Evolutionary conservation across 495 filamentous ascomycete genomes (phyloP), one percentile per base, ranked within the genome.

Genomic region (Stereocaulon alpinum): DNA sequence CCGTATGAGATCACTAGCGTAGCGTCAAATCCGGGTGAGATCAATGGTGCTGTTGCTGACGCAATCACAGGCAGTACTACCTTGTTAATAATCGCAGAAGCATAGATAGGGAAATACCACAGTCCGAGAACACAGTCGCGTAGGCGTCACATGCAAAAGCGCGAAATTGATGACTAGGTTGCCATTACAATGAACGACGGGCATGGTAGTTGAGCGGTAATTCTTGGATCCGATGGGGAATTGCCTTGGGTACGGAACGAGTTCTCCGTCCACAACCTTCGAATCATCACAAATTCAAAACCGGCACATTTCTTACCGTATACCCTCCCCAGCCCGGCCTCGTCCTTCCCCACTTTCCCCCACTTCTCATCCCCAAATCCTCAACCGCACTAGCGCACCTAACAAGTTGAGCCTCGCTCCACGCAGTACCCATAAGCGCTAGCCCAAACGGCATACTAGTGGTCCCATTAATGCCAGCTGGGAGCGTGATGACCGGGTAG

Each of bases 381-480:
- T 89, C 86, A 67, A 88, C 85, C 15, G 86, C 86, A 67, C 79
- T 82, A 9, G 76, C 85, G 62, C 77, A 86, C 71, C 76, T 81
- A 52, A 88, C 72, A 57, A 89, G 69, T 47, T 71, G 74, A 2
- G 71, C 71, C 67, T 90, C 86, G 4, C 74, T 76, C 68, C 76
- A 88, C 1, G 86, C 86, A 3, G 83, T 85, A 37, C 73, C 70
- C 77, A 88, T 80, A 42, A 90, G 71, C 3, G 77, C 82, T 24
- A 90, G 67, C 0, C 86, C 86, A 65, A 83, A 87, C 1, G 84
- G 84, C 80, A 90, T 86, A 12, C 84, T 82, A 1, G 74, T 86
- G 30, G 61, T 11, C 4, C 70, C 55, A 63, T 76, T 73, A 12
- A 77, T 69, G 15, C 79, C 81, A 2, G 78, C 84, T 0, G 86